Conservation (phyloP, 2,329 filamentous ascomycete genomes). For the Zalaria obscura region DNA sequence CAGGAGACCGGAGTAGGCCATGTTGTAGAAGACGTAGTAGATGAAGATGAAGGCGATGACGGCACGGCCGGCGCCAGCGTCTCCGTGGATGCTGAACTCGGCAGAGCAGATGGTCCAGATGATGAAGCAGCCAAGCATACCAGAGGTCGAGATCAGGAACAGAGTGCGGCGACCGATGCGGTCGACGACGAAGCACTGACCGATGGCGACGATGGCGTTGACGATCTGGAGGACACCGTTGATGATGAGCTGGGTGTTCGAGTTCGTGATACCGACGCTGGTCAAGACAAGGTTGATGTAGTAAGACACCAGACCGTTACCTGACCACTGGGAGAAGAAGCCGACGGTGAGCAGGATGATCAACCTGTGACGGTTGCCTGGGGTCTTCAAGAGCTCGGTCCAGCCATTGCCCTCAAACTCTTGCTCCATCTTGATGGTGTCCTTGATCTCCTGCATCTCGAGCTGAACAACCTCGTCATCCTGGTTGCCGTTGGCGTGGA, state of each 20-base stretch:
- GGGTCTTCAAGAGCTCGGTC: conserved; percentile 32
- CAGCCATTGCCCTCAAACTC: conserved; percentile 33
- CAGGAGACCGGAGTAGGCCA: conserved; percentile 28
- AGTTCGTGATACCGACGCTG: conserved; percentile 20
- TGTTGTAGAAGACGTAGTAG: conserved; percentile 21
- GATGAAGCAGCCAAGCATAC: conserved; percentile 26
- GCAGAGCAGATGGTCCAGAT: conserved; percentile 23
- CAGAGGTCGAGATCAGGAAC: conserved; percentile 22
- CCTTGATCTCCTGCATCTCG: conserved; percentile 36
- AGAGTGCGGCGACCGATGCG: conserved; percentile 18
- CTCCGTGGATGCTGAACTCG: conserved; percentile 9
- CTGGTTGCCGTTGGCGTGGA: conserved; percentile 34
- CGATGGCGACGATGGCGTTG: conserved; percentile 42
- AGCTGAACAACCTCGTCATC: conserved; percentile 31
- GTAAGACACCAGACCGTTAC: conserved; percentile 36
- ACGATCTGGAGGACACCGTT: conserved; percentile 44
- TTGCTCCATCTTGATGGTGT: conserved; percentile 32
- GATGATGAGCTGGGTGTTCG: conserved; percentile 24
- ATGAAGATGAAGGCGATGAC: conserved; percentile 20
- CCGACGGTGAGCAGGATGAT: conserved; percentile 40
- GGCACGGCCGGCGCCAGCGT: conserved; percentile 13
- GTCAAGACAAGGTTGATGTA: conserved; percentile 21
- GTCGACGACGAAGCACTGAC: conserved; percentile 21
- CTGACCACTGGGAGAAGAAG: conserved; percentile 44
- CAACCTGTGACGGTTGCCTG: conserved; percentile 40